Evolutionary conservation across 148 eudicot genomes (phyloP).

Genomic region (Polygonum aviculare): DNA sequence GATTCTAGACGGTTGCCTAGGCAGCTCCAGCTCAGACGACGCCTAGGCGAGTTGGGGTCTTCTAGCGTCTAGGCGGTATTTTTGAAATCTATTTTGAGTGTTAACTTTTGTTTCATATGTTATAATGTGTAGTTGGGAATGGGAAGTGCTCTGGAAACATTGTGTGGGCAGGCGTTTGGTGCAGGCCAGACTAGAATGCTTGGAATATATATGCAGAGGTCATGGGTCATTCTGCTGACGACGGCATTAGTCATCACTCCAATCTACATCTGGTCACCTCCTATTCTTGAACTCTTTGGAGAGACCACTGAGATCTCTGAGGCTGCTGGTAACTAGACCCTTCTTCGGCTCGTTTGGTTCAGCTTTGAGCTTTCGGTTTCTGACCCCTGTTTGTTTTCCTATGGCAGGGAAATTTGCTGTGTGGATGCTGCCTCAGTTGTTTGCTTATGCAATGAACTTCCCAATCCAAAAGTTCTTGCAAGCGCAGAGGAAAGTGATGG

Average conservation of each 20-base stretch:
- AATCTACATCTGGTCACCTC: slow-evolving; percentile 48
- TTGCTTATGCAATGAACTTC: slow-evolving; percentile 35
- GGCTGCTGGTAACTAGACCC: slow-evolving; percentile 40
- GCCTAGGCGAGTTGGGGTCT: no score
- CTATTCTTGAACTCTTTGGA: slow-evolving; percentile 46
- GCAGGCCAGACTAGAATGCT: slow-evolving; percentile 58
- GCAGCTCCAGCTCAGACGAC: no score
- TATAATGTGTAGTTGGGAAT: slow-evolving; percentile 51
- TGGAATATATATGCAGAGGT: slow-evolving; percentile 75
- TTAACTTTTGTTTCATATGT: not conserved
- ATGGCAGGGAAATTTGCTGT: slow-evolving; percentile 31
- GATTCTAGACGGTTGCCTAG: no score
- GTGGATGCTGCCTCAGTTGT: slow-evolving; percentile 40
- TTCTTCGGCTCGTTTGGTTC: not conserved
- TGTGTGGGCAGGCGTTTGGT: slow-evolving; percentile 82
- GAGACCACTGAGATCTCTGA: slow-evolving; percentile 46
- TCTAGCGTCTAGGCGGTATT: not conserved
- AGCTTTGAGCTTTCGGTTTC: no score
- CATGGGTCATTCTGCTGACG: slow-evolving; percentile 59
- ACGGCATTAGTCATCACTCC: slow-evolving; percentile 43
- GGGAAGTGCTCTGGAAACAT: slow-evolving; percentile 81
- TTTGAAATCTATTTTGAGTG: not conserved
- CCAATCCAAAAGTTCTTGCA: slow-evolving; percentile 48
- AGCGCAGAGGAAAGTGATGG: slow-evolving; percentile 38
- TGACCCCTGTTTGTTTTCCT: not conserved